Conservation (phyloP, 176 grass and related monocot species). For the Oryza glumipatula region DNA sequence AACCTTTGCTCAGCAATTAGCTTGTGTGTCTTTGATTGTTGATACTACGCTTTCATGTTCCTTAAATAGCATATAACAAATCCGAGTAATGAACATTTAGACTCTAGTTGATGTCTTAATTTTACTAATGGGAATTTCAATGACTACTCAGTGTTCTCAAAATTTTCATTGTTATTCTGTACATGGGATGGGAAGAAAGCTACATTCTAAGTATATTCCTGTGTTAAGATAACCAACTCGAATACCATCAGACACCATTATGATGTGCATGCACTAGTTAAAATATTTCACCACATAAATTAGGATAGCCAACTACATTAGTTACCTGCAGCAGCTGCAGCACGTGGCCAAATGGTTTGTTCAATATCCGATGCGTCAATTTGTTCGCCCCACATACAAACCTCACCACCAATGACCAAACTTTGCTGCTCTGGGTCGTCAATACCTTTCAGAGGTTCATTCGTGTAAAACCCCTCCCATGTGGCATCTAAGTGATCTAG, state of each 20-base stretch:
- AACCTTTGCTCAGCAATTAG: conserved; percentile 22
- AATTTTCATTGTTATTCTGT: conserved; percentile 12
- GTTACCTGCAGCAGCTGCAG: conserved; percentile 89
- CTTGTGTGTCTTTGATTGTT: conserved; percentile 18
- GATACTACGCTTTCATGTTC: not conserved
- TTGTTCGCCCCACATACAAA: conserved; percentile 90
- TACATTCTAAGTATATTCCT: conserved; percentile 26
- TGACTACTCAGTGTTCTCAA: conserved; percentile 10
- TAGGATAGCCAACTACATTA: not conserved
- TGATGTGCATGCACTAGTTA: conserved; percentile 1
- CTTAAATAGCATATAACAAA: conserved; percentile 15
- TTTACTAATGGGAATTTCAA: conserved; percentile 12
- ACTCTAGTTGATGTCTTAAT: conserved; percentile 1
- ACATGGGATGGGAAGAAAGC: conserved; percentile 4
- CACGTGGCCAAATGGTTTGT: conserved; percentile 94
- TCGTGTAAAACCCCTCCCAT: conserved; percentile 84
- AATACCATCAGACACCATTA: conserved; percentile 21
- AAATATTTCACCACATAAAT: conserved; percentile 30
- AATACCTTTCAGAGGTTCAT: conserved; percentile 81
- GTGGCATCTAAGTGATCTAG: conserved; percentile 86
- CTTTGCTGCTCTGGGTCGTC: conserved; percentile 63
- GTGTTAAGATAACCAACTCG: conserved; percentile 24
- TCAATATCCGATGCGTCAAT: conserved; percentile 90
- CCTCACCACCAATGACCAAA: conserved; percentile 81
- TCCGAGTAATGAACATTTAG: not conserved